Percentiles rank a stretch among this genome's conserved stretches.
These are phyloP conservation scores for Dactylis glomerata DNA, from an alignment of 176 grass and related monocot genomes.

Conservation along the genomic window DNA sequence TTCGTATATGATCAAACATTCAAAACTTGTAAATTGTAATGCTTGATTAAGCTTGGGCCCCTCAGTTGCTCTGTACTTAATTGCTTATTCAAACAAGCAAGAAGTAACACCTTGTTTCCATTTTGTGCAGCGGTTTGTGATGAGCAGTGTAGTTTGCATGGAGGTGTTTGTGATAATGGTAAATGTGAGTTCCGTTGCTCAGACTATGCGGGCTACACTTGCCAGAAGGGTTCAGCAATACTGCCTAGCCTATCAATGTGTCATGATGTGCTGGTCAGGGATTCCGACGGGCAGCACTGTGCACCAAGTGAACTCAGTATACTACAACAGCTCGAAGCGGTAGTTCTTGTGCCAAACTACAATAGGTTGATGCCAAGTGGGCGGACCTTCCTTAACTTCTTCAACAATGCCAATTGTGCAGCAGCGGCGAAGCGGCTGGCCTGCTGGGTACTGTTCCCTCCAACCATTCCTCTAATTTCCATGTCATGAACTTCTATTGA, in stretches of 20 bases:
- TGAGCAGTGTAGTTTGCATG: slow-evolving; percentile 99
- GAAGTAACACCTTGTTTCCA: slow-evolving; percentile 33
- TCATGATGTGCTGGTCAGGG: slow-evolving; percentile 81
- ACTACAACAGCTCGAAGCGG: slow-evolving; percentile 92
- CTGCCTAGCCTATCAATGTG: slow-evolving; percentile 88
- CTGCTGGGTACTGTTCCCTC: slow-evolving; percentile 80
- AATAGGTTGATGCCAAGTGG: slow-evolving; percentile 94
- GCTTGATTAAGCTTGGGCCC: neutral
- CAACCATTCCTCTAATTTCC: neutral
- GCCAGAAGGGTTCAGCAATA: slow-evolving; percentile 88
- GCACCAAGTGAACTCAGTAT: slow-evolving; percentile 92
- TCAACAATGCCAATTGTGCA: slow-evolving; percentile 90
- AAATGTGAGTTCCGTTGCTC: slow-evolving; percentile 98
- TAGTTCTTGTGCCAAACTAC: slow-evolving; percentile 93
- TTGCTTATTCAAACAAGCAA: slow-evolving; percentile 14
- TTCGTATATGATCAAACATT: neutral
- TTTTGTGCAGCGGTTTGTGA: slow-evolving; percentile 83
- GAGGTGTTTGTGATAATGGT: slow-evolving; percentile 96
- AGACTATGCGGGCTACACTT: slow-evolving; percentile 98
- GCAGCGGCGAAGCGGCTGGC: slow-evolving; percentile 91
- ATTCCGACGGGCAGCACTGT: slow-evolving; percentile 86
- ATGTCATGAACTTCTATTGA: neutral
- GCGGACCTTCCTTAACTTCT: slow-evolving; percentile 78
- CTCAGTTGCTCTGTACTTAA: neutral
- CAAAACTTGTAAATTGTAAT: neutral